phyloP scores from a whole-genome alignment of 306 rosid genomes.

The Prunus davidiana region DNA sequence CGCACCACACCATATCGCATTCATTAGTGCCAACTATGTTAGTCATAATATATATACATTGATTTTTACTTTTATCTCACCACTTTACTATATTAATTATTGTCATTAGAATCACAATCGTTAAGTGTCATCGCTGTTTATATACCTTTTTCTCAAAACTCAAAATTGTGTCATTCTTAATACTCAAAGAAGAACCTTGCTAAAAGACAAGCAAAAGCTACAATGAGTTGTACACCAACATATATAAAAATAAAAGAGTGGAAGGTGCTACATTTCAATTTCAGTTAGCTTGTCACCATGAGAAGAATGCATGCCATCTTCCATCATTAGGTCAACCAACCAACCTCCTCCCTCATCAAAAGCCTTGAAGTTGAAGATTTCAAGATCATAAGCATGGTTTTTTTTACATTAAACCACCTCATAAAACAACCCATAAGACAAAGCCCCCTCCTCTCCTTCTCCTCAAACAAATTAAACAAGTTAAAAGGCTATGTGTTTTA shows the following conservation, averaged over 20 bases:
- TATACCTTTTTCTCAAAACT: background rate
- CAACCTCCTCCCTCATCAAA: background rate
- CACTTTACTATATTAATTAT: too few species aligned
- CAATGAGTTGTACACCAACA: background rate
- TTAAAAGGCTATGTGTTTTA: background rate
- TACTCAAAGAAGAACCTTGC: background rate
- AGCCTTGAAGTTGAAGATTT: constrained; percentile 16
- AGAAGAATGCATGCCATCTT: background rate
- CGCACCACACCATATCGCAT: too few species aligned
- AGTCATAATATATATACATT: too few species aligned
- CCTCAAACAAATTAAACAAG: background rate
- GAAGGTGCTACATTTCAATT: background rate
- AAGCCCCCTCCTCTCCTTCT: background rate
- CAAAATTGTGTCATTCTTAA: background rate
- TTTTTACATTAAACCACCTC: background rate
- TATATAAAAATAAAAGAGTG: background rate
- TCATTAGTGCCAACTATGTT: too few species aligned
- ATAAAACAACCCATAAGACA: background rate
- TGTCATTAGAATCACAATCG: too few species aligned
- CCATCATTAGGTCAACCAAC: constrained; percentile 28
- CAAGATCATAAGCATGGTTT: background rate
- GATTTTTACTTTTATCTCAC: too few species aligned
- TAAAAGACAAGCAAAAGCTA: background rate
- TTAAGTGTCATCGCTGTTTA: too few species aligned
- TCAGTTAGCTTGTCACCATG: constrained; percentile 4